A percentile compares a stretch with the other conserved stretches of the same genome.
phyloP scores from a whole-genome alignment of 305 asterid genomes.

The Ruellia speciosa region DNA sequence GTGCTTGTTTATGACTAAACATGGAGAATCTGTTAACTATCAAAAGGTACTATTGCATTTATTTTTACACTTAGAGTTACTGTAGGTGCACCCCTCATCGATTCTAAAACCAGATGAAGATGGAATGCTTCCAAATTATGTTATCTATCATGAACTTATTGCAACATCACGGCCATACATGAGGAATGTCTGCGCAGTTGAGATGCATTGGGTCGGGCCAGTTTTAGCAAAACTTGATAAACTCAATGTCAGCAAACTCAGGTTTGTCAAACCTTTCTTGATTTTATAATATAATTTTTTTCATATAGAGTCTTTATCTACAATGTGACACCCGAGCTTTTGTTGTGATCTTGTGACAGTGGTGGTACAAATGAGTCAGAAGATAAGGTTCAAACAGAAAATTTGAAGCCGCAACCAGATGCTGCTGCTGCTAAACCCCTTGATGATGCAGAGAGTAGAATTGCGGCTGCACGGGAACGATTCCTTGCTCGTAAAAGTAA shows the following conservation, averaged over 20 bases:
- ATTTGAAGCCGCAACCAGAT: slow-evolving; percentile 26
- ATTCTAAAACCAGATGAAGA: slow-evolving; percentile 73
- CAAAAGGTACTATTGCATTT: background rate
- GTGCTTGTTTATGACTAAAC: no score
- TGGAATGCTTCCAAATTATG: slow-evolving; percentile 81
- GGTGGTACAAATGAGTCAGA: slow-evolving; percentile 35
- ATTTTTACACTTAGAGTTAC: background rate
- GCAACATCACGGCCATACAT: slow-evolving; percentile 76
- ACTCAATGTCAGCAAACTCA: slow-evolving; percentile 53
- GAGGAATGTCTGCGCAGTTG: slow-evolving; percentile 82
- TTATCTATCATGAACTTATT: slow-evolving; percentile 72
- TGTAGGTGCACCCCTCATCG: slow-evolving; percentile 87
- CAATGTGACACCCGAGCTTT: background rate
- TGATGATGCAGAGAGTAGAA: slow-evolving; percentile 42
- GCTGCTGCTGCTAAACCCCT: slow-evolving; percentile 23
- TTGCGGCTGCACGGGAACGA: slow-evolving; percentile 71
- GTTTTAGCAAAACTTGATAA: slow-evolving; percentile 58
- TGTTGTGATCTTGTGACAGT: slow-evolving; percentile 24
- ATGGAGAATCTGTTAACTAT: background rate
- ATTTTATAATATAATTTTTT: slow-evolving; percentile 8
- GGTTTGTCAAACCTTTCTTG: slow-evolving; percentile 32
- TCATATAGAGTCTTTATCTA: background rate
- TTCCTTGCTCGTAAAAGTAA: slow-evolving; percentile 52
- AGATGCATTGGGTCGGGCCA: slow-evolving; percentile 78
- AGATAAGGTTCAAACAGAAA: slow-evolving; percentile 30